Conservation (phyloP, 1,284 basidiomycete genomes). For the Mycosarcoma mackinlayi region DNA sequence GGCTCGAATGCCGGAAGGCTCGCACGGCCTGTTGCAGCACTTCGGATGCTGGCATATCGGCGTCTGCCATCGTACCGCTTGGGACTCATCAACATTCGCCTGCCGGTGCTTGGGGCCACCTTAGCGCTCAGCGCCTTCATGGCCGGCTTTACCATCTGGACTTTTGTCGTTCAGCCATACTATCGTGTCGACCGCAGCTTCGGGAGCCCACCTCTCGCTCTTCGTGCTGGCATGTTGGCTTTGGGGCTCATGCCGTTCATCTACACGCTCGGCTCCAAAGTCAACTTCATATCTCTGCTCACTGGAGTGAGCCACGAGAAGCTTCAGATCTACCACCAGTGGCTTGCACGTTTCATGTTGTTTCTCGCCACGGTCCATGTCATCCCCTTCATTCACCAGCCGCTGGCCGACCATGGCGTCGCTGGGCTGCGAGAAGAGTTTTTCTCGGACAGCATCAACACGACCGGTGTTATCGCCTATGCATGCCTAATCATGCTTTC, state of each 20-base stretch:
- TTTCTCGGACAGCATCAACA: conserved; percentile 49
- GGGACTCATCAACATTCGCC: conserved; percentile 34
- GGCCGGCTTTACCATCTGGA: conserved; percentile 49
- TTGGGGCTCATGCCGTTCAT: conserved; percentile 62
- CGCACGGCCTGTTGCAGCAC: conserved; percentile 12
- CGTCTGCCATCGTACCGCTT: conserved; percentile 22
- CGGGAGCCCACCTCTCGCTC: conserved; percentile 55
- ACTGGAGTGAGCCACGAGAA: conserved; percentile 59
- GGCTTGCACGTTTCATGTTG: conserved; percentile 56
- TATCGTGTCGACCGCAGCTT: conserved; percentile 49
- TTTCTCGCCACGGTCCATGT: conserved; percentile 60
- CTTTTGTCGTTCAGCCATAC: conserved; percentile 52
- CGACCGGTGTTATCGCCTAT: conserved; percentile 56
- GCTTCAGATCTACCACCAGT: conserved; percentile 65
- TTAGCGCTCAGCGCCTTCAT: conserved; percentile 39
- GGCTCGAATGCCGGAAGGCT: neutral
- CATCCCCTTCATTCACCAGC: conserved; percentile 59
- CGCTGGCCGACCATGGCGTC: conserved; percentile 47
- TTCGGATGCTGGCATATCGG: conserved; percentile 35
- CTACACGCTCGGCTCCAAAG: conserved; percentile 52
- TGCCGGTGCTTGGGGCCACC: conserved; percentile 46
- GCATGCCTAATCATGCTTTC: conserved; percentile 52
- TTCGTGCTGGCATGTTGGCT: conserved; percentile 60
- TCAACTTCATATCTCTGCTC: conserved; percentile 61
- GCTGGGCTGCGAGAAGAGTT: conserved; percentile 39